Evolutionary conservation across 106 monocot species (phyloP).

Genomic region (Phalaenopsis equestris): DNA sequence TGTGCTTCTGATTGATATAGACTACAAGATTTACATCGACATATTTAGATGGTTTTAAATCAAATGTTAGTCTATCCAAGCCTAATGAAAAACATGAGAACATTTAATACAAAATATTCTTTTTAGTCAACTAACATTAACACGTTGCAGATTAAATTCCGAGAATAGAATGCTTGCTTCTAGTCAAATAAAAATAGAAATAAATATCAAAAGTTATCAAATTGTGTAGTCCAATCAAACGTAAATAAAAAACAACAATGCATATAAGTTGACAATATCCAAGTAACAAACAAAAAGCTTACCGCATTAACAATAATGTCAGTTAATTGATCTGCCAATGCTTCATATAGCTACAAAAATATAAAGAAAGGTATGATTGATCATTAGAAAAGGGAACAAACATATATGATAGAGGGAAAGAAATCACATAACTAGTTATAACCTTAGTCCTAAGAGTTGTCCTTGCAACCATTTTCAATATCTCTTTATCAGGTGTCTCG

Average conservation of each 20-base stretch:
- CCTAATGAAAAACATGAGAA: not conserved
- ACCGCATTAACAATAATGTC: constrained; percentile 94
- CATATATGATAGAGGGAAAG: not conserved
- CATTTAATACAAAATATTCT: not conserved
- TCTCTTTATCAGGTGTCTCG: constrained; percentile 78
- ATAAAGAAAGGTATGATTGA: not conserved
- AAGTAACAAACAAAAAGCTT: constrained; percentile 17
- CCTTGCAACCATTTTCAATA: constrained; percentile 89
- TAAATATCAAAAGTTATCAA: too few relatives aligned
- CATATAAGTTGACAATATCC: not conserved
- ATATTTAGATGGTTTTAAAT: too few relatives aligned
- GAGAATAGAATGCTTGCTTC: not conserved
- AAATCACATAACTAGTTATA: constrained; percentile 10
- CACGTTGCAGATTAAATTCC: not conserved
- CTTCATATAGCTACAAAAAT: constrained; percentile 74
- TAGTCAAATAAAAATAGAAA: too few relatives aligned
- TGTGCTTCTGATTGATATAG: too few relatives aligned
- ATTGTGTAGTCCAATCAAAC: too few relatives aligned
- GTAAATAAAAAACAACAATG: not conserved
- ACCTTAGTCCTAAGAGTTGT: constrained; percentile 96
- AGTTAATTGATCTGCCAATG: constrained; percentile 86
- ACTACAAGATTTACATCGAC: too few relatives aligned
- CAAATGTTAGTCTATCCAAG: too few relatives aligned
- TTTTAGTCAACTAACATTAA: not conserved
- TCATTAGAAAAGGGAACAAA: not conserved